Evolutionary conservation across 1,284 basidiomycete genomes (phyloP).

Genomic region (Cerrena zonata): DNA sequence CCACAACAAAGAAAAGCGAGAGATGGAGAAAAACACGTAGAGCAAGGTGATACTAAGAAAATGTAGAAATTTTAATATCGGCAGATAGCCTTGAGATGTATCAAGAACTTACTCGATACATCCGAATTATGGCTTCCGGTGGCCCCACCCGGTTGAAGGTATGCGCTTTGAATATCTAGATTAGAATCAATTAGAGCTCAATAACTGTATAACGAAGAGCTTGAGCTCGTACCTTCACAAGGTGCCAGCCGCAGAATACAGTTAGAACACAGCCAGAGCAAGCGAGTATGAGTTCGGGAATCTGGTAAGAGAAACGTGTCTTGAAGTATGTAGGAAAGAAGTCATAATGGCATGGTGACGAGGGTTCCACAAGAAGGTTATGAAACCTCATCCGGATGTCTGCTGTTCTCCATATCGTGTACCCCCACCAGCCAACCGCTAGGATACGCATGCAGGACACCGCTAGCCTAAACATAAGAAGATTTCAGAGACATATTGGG

Average conservation of each 20-base stretch:
- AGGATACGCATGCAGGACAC: slow-evolving; percentile 43
- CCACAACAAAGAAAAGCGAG: slow-evolving; percentile 46
- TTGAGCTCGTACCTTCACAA: slow-evolving; percentile 43
- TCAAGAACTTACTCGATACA: slow-evolving; percentile 41
- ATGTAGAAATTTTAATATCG: background rate
- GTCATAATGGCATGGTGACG: slow-evolving; percentile 44
- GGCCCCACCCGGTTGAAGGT: slow-evolving; percentile 53
- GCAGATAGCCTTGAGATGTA: too few relatives aligned
- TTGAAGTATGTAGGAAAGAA: slow-evolving; percentile 42
- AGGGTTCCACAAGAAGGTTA: slow-evolving; percentile 33
- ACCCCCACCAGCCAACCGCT: slow-evolving; percentile 46
- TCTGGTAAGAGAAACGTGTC: slow-evolving; percentile 39
- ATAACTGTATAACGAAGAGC: too few relatives aligned
- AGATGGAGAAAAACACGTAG: slow-evolving; percentile 54
- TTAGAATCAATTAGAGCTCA: too few relatives aligned
- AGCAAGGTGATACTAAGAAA: slow-evolving; percentile 45
- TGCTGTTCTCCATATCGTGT: slow-evolving; percentile 43
- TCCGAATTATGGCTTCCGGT: slow-evolving; percentile 40
- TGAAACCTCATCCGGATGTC: slow-evolving; percentile 31
- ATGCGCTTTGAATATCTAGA: slow-evolving; percentile 41
- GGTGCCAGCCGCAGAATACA: slow-evolving; percentile 38
- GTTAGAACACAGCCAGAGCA: slow-evolving; percentile 38
- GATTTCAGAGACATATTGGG: background rate
- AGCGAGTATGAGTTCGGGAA: slow-evolving; percentile 45
- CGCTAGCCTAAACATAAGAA: slow-evolving; percentile 32